Base-by-base conservation (phyloP, 208 protist species). In the Trypanosoma grayi region DNA sequence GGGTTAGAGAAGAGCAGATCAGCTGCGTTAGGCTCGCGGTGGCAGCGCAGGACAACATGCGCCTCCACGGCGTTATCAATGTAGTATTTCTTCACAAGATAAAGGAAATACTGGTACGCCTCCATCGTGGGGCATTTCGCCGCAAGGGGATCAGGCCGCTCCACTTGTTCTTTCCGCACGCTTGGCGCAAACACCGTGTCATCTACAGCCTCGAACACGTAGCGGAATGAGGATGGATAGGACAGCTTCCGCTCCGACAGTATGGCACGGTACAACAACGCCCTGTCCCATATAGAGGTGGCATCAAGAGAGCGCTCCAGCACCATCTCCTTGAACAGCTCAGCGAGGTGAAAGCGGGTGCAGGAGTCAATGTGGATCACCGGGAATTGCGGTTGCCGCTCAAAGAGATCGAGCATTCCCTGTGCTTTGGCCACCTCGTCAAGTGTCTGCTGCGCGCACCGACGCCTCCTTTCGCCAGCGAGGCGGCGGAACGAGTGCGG, bases 351-450 rank as follows among this genome's bases (percentile, higher is more conserved):
- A 52, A 74, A 85, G 28, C 83, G 80, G 1, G 70, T 60, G 43
- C 80, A 83, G 7, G 60, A 68, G 60, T 89, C 81, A 33, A 90
- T 77, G 77, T 94, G 82, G 34, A 94, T 81, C 4, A 68, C 72
- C 14, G 87, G 87, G 34, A 92, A 92, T 59, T 94, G 87, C 31
- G 85, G 83, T 62, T 92, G 87, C 5, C 87, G 81, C 74, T 94
- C 87, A 61, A 91, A 81, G 8, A 91, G 62, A 64, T 94, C 87
- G 9, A 92, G 66, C 47, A 84, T 56, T 7, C 87, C 87, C 44
- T 92, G 87, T 31, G 76, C 48, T 43, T 69, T 65, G 2, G 79
- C 67, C 16, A 81, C 43, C 6, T 62, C 58, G 43, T 91, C 84
- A 9, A 94, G 65, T 33, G 47, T 78, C n/a, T 63, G 24, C 66